Conservation (phyloP, 2,329 filamentous ascomycete species). For the Lachnellula suecica region DNA sequence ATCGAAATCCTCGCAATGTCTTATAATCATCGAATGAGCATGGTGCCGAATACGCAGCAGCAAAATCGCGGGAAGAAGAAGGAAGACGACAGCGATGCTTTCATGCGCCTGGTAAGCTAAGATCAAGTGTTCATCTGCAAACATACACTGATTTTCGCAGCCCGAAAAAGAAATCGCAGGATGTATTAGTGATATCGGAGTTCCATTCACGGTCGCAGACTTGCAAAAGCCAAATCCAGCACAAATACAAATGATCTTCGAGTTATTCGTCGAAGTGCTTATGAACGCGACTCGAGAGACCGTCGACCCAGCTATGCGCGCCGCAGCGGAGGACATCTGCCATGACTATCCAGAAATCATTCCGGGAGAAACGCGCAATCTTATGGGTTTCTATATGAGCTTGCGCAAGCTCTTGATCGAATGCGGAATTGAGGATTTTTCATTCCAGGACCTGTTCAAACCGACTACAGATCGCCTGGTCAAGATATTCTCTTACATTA, state of each 20-base stretch:
- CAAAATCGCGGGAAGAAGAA: constrained; percentile 50
- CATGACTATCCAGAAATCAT: constrained; percentile 82
- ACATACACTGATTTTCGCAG: constrained; percentile 21
- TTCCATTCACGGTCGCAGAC: constrained; percentile 82
- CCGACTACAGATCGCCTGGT: constrained; percentile 87
- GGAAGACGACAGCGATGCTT: constrained; percentile 55
- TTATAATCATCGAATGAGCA: constrained; percentile 51
- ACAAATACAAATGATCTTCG: constrained; percentile 95
- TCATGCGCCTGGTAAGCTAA: constrained; percentile 53
- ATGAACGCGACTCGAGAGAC: constrained; percentile 93
- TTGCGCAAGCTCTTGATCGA: constrained; percentile 77
- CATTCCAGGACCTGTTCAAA: constrained; percentile 86
- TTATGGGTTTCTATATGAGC: constrained; percentile 94
- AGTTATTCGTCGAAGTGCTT: constrained; percentile 93
- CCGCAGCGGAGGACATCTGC: constrained; percentile 83
- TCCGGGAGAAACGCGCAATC: constrained; percentile 82
- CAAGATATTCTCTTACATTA: constrained; percentile 96
- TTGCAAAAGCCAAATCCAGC: constrained; percentile 91
- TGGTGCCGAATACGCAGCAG: constrained; percentile 46
- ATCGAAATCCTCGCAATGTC: constrained; percentile 37
- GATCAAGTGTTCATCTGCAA: background rate
- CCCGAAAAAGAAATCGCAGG: constrained; percentile 82
- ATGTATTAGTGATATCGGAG: constrained; percentile 96
- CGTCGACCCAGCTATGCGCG: constrained; percentile 92
- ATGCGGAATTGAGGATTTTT: constrained; percentile 92